Evolutionary conservation across 2,329 filamentous ascomycete genomes (phyloP), one percentile per base, ranked within the genome.

Genomic region (Lachnum nothofagi): DNA sequence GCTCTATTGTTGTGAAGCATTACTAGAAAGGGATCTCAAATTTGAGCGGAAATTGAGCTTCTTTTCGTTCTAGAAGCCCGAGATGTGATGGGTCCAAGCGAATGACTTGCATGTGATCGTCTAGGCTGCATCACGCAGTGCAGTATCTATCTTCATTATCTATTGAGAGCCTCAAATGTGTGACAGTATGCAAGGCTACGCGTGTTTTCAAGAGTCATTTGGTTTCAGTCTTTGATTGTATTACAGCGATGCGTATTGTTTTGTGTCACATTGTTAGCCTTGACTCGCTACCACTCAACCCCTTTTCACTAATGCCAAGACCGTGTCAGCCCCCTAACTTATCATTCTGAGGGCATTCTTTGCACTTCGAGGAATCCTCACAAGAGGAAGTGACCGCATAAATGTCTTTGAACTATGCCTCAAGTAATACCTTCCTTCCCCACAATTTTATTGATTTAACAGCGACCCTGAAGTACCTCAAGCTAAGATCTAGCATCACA

Each of bases 31-130:
- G 34, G 34, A 22, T 37, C n/a, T 33, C 10, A 42, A 19, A 22
- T 16, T 27, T 24, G 20, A n/a, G 24, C 38, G 34, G 50, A 49
- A 52, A 52, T 47, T 51, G 7, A 16, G 22, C 35, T 41, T 27
- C 14, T 16, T 39, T 24, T 27, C 7, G 29, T 39, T 31, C 39
- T 42, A 43, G 42, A 51, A 54, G 42, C 47, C 33, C 12, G 41
- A 41, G 10, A 39, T 33, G 14, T 14, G 14, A 6, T 19, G 19
- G 23, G 22, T 16, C 31, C 12, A 29, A 12, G 10, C 22, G 19
- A 37, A 52, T 53, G 51, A 48, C 53, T 52, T 52, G 53, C 53
- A 56, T 56, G 51, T 56, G 53, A 56, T 56, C 51, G 46, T 37
- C 53, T n/a, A 49, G 23, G 34, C 38, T 48, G 44, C 49, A 48